These are phyloP conservation scores for Exutisphaerella laricina DNA, from an alignment of 2,329 filamentous ascomycete species.

Conservation along the genomic window DNA sequence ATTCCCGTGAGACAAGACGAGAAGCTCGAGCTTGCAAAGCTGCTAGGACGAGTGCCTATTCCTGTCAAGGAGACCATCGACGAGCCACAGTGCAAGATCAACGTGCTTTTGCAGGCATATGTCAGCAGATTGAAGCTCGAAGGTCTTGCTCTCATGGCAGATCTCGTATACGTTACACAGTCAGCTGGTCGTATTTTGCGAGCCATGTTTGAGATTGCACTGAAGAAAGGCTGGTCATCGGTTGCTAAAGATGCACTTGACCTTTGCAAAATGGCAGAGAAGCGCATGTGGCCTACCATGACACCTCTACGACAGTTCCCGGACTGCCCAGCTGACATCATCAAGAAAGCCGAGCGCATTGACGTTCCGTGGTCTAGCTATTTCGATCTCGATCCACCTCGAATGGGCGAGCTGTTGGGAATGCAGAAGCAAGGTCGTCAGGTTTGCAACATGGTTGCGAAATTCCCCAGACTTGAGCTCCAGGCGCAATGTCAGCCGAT, in stretches of 20 bases:
- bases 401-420: slow-evolving; percentile 90
- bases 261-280: slow-evolving; percentile 98
- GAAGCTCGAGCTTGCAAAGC: slow-evolving; percentile 89
- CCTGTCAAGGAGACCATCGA: slow-evolving; percentile 97
- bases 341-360: slow-evolving; percentile 89
- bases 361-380: slow-evolving; percentile 91
- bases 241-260: slow-evolving; percentile 90
- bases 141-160: slow-evolving; percentile 91
- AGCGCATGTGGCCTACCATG: slow-evolving; percentile 99
- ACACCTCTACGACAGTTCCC: slow-evolving; percentile 88
- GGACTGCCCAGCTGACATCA: slow-evolving; percentile 72
- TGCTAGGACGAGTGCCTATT: slow-evolving; percentile 83
- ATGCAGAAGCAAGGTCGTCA: slow-evolving; percentile 81
- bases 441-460: slow-evolving; percentile 80
- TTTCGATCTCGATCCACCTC: slow-evolving; percentile 91
- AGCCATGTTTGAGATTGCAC: slow-evolving; percentile 92
- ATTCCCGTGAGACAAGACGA: slow-evolving; percentile 97
- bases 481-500: slow-evolving; percentile 92
- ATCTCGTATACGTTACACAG: slow-evolving; percentile 97
- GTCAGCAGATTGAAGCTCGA: slow-evolving; percentile 93
- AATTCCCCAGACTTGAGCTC: slow-evolving; percentile 88
- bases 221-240: slow-evolving; percentile 93
- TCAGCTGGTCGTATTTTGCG: slow-evolving; percentile 93
- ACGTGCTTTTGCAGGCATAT: slow-evolving; percentile 92
- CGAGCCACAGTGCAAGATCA: slow-evolving; percentile 96